A percentile compares a stretch with the other conserved stretches of the same genome.
These are phyloP conservation scores for Nicotiana paniculata DNA, from an alignment of 257 asterid species.

Conservation along the genomic window DNA sequence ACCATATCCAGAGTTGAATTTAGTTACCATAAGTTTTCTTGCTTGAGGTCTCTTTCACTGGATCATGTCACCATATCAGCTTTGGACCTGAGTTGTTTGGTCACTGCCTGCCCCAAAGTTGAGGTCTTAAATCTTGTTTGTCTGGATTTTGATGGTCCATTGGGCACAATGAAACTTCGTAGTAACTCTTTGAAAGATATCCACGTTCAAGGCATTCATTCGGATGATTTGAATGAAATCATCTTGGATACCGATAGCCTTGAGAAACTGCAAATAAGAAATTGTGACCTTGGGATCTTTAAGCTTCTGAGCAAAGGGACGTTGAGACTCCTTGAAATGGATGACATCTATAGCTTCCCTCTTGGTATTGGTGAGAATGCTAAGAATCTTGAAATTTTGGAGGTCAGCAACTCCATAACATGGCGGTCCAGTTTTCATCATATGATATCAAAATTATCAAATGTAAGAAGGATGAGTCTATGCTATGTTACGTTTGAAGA, in stretches of 20 bases:
- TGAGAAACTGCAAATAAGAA: neutral
- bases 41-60: constrained; percentile 53
- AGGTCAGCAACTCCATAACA: constrained; percentile 67
- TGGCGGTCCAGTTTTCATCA: constrained; percentile 63
- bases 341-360: neutral
- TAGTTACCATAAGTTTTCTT: constrained; percentile 61
- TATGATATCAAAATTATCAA: constrained; percentile 65
- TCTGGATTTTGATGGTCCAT: constrained; percentile 61
- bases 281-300: neutral
- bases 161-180: constrained; percentile 52
- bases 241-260: constrained; percentile 38
- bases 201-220: constrained; percentile 57
- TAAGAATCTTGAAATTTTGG: constrained; percentile 18
- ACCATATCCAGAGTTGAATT: constrained; percentile 65
- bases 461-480: constrained; percentile 55
- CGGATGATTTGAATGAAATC: constrained; percentile 65
- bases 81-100: constrained; percentile 54
- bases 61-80: constrained; percentile 63
- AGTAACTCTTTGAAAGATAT: constrained; percentile 62
- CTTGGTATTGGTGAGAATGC: neutral
- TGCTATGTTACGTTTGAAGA: constrained; percentile 77
- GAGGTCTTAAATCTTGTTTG: constrained; percentile 44
- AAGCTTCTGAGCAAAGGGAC: neutral
- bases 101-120: constrained; percentile 60
- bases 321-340: neutral